Evolutionary conservation across 1,284 basidiomycete genomes (phyloP).

Genomic region (Austroboletus niveus): DNA sequence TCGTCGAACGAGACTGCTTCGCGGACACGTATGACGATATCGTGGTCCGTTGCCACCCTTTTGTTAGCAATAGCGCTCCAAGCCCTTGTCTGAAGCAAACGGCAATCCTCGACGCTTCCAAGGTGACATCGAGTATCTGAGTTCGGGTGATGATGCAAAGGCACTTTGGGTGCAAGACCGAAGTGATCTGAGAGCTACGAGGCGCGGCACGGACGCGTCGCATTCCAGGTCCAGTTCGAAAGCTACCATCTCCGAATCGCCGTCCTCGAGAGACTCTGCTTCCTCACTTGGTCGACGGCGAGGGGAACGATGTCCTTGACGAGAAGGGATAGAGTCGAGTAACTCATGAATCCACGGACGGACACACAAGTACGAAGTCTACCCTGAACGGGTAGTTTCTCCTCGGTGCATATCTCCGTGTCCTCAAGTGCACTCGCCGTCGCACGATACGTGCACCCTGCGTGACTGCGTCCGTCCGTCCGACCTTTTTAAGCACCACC

Average conservation of each 20-base stretch:
- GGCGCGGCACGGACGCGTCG: neutral
- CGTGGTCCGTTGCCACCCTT: constrained; percentile 15
- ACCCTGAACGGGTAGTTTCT: neutral
- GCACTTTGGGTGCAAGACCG: neutral
- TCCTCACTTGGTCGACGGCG: neutral
- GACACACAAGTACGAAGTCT: constrained; percentile 17
- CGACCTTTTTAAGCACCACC: neutral
- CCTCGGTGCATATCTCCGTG: constrained; percentile 4
- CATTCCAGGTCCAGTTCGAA: neutral
- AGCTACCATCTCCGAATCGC: constrained; percentile 1
- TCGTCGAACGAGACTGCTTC: constrained; percentile 1
- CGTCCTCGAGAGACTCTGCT: neutral
- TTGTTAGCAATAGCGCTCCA: constrained; percentile 5
- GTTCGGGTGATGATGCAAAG: no score
- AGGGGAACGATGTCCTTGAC: no score
- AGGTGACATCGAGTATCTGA: neutral
- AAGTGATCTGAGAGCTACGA: no score
- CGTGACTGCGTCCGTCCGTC: neutral
- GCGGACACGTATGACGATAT: neutral
- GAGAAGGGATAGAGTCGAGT: neutral
- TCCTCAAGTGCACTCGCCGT: constrained; percentile 11
- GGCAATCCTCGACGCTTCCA: constrained; percentile 1
- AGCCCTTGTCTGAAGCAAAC: constrained; percentile 14
- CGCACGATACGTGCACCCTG: neutral
- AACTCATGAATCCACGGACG: constrained; percentile 21